Evolutionary conservation across 306 rosid genomes (phyloP).

Genomic region (Castanopsis chinensis): DNA sequence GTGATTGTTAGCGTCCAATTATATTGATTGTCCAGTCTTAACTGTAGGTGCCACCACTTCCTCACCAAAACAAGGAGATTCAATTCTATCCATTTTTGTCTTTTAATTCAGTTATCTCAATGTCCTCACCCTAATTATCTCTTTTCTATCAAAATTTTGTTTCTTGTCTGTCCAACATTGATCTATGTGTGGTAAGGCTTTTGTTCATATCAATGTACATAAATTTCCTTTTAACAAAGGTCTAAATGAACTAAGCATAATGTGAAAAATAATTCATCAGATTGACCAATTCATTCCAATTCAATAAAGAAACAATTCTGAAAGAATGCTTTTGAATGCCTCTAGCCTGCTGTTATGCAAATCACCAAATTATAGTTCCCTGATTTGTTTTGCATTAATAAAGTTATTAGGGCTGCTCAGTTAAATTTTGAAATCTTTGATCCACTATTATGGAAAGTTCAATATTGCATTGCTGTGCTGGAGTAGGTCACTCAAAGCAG

Average conservation of each 20-base stretch:
- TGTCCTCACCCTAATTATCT: neutral
- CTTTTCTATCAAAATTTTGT: neutral
- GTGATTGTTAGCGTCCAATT: neutral
- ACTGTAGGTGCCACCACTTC: neutral
- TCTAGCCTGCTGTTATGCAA: neutral
- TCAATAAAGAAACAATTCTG: neutral
- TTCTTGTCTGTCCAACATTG: slow-evolving; percentile 3
- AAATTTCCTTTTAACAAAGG: neutral
- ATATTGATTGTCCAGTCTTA: neutral
- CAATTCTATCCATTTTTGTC: neutral
- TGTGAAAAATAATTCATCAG: neutral
- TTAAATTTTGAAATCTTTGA: neutral
- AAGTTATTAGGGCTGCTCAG: neutral
- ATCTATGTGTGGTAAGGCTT: neutral
- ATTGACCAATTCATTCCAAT: neutral
- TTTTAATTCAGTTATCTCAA: neutral
- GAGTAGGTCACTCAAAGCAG: slow-evolving; percentile 56
- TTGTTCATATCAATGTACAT: neutral
- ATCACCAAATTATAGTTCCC: neutral
- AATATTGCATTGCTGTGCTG: slow-evolving; percentile 5
- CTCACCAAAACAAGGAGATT: neutral
- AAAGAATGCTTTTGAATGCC: neutral
- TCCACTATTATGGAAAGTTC: neutral
- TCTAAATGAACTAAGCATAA: neutral
- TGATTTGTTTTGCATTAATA: slow-evolving; percentile 3